Evolutionary conservation across 164 flowering plant genomes (phyloP).

Genomic region (Taxillus chinensis): DNA sequence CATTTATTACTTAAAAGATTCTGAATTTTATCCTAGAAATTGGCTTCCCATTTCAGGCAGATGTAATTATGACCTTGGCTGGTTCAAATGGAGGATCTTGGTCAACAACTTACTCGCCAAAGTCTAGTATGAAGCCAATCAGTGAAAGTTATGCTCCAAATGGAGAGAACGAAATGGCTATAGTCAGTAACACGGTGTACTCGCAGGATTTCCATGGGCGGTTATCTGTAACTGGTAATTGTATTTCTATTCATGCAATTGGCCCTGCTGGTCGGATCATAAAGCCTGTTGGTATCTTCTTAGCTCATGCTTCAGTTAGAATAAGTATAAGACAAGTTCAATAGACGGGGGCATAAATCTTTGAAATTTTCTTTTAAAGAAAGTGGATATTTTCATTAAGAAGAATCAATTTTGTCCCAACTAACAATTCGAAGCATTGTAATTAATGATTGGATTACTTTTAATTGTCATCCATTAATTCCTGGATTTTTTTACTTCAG

Average conservation of each 20-base stretch:
- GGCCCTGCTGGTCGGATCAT: constrained; percentile 28
- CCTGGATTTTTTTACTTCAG: too few relatives aligned
- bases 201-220: constrained; percentile 32
- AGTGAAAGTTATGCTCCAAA: constrained; percentile 24
- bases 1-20: too few relatives aligned
- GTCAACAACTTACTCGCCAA: constrained; percentile 64
- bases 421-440: background rate
- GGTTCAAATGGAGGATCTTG: constrained; percentile 94
- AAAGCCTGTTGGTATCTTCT: constrained; percentile 16
- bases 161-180: constrained; percentile 31
- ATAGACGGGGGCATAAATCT: background rate
- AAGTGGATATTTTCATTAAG: background rate
- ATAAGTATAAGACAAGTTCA: background rate
- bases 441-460: too few relatives aligned
- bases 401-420: background rate
- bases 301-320: constrained; percentile 5
- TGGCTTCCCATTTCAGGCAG: constrained; percentile 50
- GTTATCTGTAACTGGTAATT: constrained; percentile 21
- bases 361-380: background rate
- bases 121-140: constrained; percentile 21
- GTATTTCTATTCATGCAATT: constrained; percentile 27
- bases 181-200: constrained; percentile 15
- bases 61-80: constrained; percentile 87
- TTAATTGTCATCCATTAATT: too few relatives aligned
- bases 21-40: too few relatives aligned